A percentile compares a stretch with the other conserved stretches of the same genome.
These are phyloP conservation scores for Hypomyces perniciosus DNA, from an alignment of 2,329 filamentous ascomycete species.

Conservation along the genomic window DNA sequence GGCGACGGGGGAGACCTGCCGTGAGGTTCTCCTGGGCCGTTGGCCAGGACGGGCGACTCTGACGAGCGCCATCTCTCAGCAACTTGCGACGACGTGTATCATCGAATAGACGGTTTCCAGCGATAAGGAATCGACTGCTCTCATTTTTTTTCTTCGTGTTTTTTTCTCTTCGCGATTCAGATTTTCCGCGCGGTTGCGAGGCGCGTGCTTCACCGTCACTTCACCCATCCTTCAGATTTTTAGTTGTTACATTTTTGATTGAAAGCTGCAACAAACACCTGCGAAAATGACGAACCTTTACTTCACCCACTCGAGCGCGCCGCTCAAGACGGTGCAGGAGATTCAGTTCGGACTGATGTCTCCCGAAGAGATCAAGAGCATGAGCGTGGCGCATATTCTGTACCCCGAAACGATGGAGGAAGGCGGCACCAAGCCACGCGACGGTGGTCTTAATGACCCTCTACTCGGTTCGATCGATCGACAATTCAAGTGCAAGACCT, in stretches of 20 bases:
- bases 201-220: constrained; percentile 14
- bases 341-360: constrained; percentile 98
- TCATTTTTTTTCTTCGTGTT: constrained; percentile 22
- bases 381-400: constrained; percentile 93
- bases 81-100: constrained; percentile 25
- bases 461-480: constrained; percentile 94
- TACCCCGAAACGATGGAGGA: constrained; percentile 99
- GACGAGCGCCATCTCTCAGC: constrained; percentile 37
- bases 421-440: constrained; percentile 80
- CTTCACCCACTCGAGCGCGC: constrained; percentile 88
- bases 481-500: constrained; percentile 92
- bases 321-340: constrained; percentile 95
- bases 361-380: constrained; percentile 97
- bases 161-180: constrained; percentile 4
- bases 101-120: constrained; percentile 26
- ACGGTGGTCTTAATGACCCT: constrained; percentile 90
- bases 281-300: constrained; percentile 83
- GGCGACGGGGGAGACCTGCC: constrained; percentile 41
- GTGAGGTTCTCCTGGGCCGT: constrained; percentile 42
- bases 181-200: constrained; percentile 13
- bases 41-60: constrained; percentile 39
- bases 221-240: constrained; percentile 16
- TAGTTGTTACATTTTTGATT: neutral
- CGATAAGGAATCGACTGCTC: constrained; percentile 18
- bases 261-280: constrained; percentile 18